Conservation (phyloP, 331 rosid genomes). For the Erythrophleum ivorense region DNA sequence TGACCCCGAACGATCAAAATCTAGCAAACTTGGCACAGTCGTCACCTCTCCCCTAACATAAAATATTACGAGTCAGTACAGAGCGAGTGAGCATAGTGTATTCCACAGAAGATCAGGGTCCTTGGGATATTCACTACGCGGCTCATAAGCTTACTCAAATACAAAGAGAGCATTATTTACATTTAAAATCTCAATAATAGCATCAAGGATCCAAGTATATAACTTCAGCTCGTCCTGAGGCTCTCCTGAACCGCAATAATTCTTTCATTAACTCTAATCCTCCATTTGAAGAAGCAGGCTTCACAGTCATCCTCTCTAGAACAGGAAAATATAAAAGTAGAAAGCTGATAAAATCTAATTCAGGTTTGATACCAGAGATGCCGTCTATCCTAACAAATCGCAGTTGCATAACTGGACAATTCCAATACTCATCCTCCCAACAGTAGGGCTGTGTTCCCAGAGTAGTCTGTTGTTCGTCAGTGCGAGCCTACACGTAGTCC, state of each 20-base stretch:
- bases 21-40: not conserved
- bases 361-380: constrained; percentile 46
- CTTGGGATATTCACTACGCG: not conserved
- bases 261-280: constrained; percentile 50
- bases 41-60: not conserved
- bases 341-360: constrained; percentile 59
- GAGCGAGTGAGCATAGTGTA: not conserved
- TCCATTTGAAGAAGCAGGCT: constrained; percentile 36
- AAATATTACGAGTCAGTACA: not conserved
- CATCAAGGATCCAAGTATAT: constrained; percentile 48
- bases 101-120: not conserved
- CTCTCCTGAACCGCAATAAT: constrained; percentile 56
- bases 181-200: constrained; percentile 15
- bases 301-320: constrained; percentile 61
- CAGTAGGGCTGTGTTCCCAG: constrained; percentile 1
- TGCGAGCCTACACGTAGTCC: constrained; percentile 50
- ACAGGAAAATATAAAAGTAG: constrained; percentile 55
- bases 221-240: constrained; percentile 61
- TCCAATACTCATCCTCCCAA: constrained; percentile 39
- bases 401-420: constrained; percentile 43
- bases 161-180: not conserved
- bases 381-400: constrained; percentile 51
- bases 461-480: constrained; percentile 39
- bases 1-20: not conserved
- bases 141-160: not conserved